phyloP scores from a whole-genome alignment of 2,329 filamentous ascomycete genomes.

The Bipolaris bicolor region DNA sequence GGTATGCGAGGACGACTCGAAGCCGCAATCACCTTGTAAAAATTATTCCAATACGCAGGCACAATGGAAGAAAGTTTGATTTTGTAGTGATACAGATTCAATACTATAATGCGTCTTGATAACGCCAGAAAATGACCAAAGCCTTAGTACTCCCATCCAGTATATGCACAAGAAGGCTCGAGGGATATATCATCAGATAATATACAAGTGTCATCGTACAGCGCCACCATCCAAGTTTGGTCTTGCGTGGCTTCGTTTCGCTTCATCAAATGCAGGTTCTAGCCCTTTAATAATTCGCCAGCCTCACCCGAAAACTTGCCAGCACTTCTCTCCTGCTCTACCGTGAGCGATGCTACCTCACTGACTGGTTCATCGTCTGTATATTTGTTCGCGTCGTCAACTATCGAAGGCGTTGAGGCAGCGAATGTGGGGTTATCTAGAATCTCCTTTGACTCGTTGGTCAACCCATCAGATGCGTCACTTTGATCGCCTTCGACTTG shows the following conservation, averaged over 20 bases:
- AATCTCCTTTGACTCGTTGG: conserved; percentile 22
- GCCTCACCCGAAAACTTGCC: conserved; percentile 5
- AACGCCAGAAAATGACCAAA: conserved; percentile 15
- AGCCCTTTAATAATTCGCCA: conserved; percentile 1
- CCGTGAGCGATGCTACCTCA: conserved; percentile 1
- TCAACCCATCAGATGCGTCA: conserved; percentile 14
- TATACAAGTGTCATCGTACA: conserved; percentile 4
- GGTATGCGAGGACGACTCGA: neutral
- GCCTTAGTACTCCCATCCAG: neutral
- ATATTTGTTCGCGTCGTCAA: conserved; percentile 26
- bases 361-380: conserved; percentile 20
- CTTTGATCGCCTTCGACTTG: conserved; percentile 4
- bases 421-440: conserved; percentile 23
- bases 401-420: neutral
- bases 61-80: neutral
- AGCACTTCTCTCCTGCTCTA: conserved; percentile 3
- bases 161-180: neutral
- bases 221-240: neutral
- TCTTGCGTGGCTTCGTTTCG: conserved; percentile 1
- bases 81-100: conserved; percentile 11
- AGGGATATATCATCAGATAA: neutral
- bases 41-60: no score
- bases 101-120: conserved; percentile 1
- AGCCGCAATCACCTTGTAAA: neutral
- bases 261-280: neutral